Evolutionary conservation across 306 rosid genomes (phyloP).

Genomic region (Inga oerstediana): DNA sequence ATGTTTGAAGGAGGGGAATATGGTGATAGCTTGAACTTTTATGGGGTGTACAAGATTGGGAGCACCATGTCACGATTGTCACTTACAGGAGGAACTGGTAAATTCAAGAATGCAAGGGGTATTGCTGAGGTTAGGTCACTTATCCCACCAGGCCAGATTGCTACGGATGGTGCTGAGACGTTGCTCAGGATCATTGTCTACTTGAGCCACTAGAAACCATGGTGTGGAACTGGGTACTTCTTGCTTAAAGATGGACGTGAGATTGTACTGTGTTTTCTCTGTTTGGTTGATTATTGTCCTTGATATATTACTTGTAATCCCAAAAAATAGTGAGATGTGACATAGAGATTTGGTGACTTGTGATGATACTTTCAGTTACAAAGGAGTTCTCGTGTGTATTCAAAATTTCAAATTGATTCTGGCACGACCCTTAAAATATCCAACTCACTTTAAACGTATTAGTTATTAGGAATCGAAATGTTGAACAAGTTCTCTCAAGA

Average conservation of each 20-base stretch:
- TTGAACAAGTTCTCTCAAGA: not conserved
- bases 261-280: slow-evolving; percentile 35
- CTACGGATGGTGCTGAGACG: slow-evolving; percentile 89
- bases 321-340: slow-evolving; percentile 17
- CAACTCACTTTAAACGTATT: not conserved
- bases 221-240: slow-evolving; percentile 1
- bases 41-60: slow-evolving; percentile 76
- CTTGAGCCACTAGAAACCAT: slow-evolving; percentile 53
- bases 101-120: slow-evolving; percentile 74
- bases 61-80: slow-evolving; percentile 73
- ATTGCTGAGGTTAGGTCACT: slow-evolving; percentile 73
- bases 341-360: slow-evolving; percentile 1
- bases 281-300: slow-evolving; percentile 42
- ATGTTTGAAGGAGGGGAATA: slow-evolving; percentile 93
- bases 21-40: slow-evolving; percentile 80
- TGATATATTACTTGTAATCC: slow-evolving; percentile 19
- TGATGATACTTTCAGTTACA: slow-evolving; percentile 3
- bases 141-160: slow-evolving; percentile 76
- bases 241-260: slow-evolving; percentile 20
- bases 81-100: slow-evolving; percentile 84
- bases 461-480: not conserved
- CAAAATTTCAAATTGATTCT: not conserved
- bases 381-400: not conserved
- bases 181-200: slow-evolving; percentile 67
- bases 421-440: not conserved